A percentile compares a stretch with the other conserved stretches of the same genome.
Conservation (phyloP, 78 protist genomes). For the Dictyostelium citrinum region DNA sequence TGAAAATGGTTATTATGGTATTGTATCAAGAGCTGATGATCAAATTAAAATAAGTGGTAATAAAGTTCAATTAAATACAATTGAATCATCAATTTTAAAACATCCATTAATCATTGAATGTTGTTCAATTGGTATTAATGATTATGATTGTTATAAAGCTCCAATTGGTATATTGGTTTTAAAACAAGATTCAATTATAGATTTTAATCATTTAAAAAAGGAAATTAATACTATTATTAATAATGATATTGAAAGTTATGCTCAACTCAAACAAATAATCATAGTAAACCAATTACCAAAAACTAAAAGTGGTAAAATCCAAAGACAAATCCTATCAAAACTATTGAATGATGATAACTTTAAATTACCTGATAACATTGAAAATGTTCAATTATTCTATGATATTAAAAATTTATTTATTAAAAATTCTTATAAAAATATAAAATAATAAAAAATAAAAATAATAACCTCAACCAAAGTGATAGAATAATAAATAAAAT, state of each 20-base stretch:
- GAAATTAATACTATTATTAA: neutral
- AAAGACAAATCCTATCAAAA: neutral
- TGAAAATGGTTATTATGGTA: slow-evolving; percentile 49
- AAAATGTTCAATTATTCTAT: too few species aligned
- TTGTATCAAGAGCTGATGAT: slow-evolving; percentile 90
- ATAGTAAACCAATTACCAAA: neutral
- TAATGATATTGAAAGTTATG: neutral
- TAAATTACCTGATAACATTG: neutral
- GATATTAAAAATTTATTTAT: neutral
- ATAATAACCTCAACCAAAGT: too few species aligned
- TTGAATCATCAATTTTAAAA: slow-evolving; percentile 88
- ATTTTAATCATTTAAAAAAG: neutral
- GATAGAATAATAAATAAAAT: too few species aligned
- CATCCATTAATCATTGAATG: slow-evolving; percentile 34
- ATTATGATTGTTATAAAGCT: neutral
- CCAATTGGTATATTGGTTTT: neutral
- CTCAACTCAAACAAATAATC: neutral
- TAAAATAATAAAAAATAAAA: neutral
- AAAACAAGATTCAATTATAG: neutral
- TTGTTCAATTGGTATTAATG: neutral
- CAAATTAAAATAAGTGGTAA: slow-evolving; percentile 90
- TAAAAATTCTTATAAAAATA: neutral
- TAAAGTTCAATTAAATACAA: slow-evolving; percentile 78
- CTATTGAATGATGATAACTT: neutral
- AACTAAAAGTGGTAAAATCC: neutral